Conservation (phyloP, 768 basidiomycete species). For the Pleurotus sapidus region DNA sequence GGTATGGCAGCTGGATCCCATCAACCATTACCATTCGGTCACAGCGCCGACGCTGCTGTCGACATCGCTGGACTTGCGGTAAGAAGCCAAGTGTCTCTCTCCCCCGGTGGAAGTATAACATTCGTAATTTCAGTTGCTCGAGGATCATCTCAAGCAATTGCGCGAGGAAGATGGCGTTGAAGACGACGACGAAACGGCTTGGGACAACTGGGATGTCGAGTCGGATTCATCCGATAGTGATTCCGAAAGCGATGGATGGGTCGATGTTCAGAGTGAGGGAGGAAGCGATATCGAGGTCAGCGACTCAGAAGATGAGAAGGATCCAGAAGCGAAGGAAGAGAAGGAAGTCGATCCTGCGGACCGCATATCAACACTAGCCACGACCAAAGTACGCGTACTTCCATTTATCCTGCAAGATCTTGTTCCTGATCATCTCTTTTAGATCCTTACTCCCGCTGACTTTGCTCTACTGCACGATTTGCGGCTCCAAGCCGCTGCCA, state of each 20-base stretch:
- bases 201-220: conserved; percentile 90
- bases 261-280: conserved; percentile 70
- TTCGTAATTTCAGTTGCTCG: conserved; percentile 59
- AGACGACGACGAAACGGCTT: conserved; percentile 65
- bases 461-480: conserved; percentile 91
- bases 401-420: background rate
- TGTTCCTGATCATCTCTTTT: background rate
- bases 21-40: conserved; percentile 80
- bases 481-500: conserved; percentile 71
- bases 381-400: conserved; percentile 59
- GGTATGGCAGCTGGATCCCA: conserved; percentile 52
- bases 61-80: conserved; percentile 91
- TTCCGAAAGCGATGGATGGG: conserved; percentile 71
- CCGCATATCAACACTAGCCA: conserved; percentile 65
- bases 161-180: conserved; percentile 59
- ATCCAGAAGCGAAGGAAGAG: conserved; percentile 34
- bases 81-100: conserved; percentile 23
- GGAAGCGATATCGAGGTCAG: conserved; percentile 71
- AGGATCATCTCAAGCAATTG: conserved; percentile 77
- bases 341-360: conserved; percentile 26
- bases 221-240: conserved; percentile 58
- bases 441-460: conserved; percentile 98
- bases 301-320: conserved; percentile 81
- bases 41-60: conserved; percentile 66
- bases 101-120: background rate